Percentiles rank a stretch among this genome's conserved stretches.
These are phyloP conservation scores for Puya raimondii DNA, from an alignment of 176 grass and related monocot genomes.

Conservation along the genomic window DNA sequence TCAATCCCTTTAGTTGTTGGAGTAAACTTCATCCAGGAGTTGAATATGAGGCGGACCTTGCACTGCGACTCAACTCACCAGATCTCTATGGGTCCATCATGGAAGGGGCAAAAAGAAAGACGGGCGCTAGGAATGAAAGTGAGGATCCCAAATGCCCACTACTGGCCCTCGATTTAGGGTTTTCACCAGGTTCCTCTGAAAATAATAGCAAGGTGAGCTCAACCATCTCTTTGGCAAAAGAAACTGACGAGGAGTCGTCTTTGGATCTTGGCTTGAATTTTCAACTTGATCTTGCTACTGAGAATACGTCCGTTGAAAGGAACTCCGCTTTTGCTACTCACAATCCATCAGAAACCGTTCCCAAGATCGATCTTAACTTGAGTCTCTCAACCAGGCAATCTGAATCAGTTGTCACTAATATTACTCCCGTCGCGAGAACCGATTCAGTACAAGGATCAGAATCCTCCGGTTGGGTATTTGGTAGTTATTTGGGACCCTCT, in stretches of 20 bases:
- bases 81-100: constrained; percentile 22
- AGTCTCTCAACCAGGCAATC: constrained; percentile 57
- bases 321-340: constrained; percentile 25
- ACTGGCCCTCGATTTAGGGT: constrained; percentile 44
- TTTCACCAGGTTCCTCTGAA: constrained; percentile 50
- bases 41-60: constrained; percentile 19
- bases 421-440: constrained; percentile 7
- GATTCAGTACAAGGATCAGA: constrained; percentile 29
- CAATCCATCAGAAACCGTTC: constrained; percentile 7
- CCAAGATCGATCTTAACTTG: constrained; percentile 55
- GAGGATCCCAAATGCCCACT: constrained; percentile 26
- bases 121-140: constrained; percentile 28
- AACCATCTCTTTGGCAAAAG: constrained; percentile 44
- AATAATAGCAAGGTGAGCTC: constrained; percentile 69
- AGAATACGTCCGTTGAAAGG: constrained; percentile 20
- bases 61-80: constrained; percentile 21
- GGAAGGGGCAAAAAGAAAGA: constrained; percentile 31
- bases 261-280: constrained; percentile 51
- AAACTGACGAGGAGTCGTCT: constrained; percentile 59
- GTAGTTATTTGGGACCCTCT: constrained; percentile 20
- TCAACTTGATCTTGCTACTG: constrained; percentile 39
- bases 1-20: constrained; percentile 17
- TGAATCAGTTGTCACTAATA: constrained; percentile 45
- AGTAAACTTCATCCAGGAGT: constrained; percentile 20
- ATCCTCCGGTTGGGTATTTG: constrained; percentile 41